Evolutionary conservation across 1,284 basidiomycete genomes (phyloP), one percentile per base, ranked within the genome.

Genomic region (Marasmius oreades): DNA sequence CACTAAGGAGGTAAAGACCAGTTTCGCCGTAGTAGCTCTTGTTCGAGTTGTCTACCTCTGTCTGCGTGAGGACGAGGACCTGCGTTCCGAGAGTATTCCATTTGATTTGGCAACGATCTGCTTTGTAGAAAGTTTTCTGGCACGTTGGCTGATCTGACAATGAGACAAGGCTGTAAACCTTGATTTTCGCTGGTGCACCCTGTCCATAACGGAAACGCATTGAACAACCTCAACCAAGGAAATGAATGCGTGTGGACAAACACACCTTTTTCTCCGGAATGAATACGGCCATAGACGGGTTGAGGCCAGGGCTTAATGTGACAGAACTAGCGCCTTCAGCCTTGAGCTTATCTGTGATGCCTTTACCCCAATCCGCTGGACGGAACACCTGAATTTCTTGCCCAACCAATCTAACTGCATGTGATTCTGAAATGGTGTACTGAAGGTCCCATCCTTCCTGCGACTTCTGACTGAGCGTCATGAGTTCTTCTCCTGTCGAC

Each of bases 1-100:
- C 87, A 60, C 88, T 93, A 63, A 98, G 84, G 48, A 98, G 82
- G 73, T 97, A 98, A 64, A 99, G 77, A 62, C 94, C 93, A 8
- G 95, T 97, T 77, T 98, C 95, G 58, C 96, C 97, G 64, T 98
- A 99, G 73, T 99, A 99, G 66, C 90, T 95, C 80, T 93, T 98
- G 73, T 96, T 96, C 33, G 93, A 91, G 70, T 93, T 92, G 71
- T 99, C 96, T 57, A 98, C 95, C 64, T 99, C 97, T 6, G 94
- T 96, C 64, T 95, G 92, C 0, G 96, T 96, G 46, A 98, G 75
- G 61, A 98, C 82, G 55, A 99, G 78, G 3, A 91, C 88, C 68
- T 93, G 85, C 0, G 86, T 90, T 26, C 96, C 96, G 24, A 95
- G 84, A 16, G 85, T 85, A 73, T 98, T 98, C 96, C 96, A 98